phyloP scores from a whole-genome alignment of 805 yeast genomes.

The Pichia californica region DNA sequence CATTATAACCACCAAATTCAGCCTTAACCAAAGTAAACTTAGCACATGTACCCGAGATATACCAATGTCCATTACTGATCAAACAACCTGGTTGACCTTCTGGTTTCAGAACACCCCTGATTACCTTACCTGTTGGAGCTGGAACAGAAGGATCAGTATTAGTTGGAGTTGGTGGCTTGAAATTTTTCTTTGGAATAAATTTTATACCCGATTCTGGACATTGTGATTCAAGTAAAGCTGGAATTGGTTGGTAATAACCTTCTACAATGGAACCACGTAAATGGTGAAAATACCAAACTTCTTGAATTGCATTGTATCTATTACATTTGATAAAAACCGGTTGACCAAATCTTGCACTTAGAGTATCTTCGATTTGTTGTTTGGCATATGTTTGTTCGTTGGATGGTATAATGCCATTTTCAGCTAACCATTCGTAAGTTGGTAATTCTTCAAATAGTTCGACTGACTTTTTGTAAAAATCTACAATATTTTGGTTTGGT shows the following conservation, averaged over 20 bases:
- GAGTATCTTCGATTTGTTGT: conserved; percentile 46
- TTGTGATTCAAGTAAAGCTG: conserved; percentile 45
- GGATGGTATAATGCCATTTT: conserved; percentile 68
- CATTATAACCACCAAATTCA: conserved; percentile 65
- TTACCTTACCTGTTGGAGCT: conserved; percentile 28
- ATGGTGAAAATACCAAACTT: conserved; percentile 77
- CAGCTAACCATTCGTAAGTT: conserved; percentile 59
- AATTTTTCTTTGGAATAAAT: conserved; percentile 56
- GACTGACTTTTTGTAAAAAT: conserved; percentile 59
- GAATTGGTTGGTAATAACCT: conserved; percentile 61
- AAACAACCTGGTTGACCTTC: conserved; percentile 62
- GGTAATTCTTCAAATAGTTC: conserved; percentile 53
- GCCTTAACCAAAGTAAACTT: conserved; percentile 53
- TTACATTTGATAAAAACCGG: conserved; percentile 60
- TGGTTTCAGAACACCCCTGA: conserved; percentile 43
- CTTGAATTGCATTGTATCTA: conserved; percentile 43
- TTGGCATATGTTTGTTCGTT: conserved; percentile 49
- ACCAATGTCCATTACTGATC: conserved; percentile 85
- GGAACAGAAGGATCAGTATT: conserved; percentile 17
- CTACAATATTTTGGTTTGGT: conserved; percentile 47
- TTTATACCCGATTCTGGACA: conserved; percentile 70
- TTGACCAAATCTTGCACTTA: conserved; percentile 44
- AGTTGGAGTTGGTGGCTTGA: conserved; percentile 28
- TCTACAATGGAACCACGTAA: conserved; percentile 65
- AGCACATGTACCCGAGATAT: conserved; percentile 78